Percentiles rank a stretch among this genome's conserved stretches.
Evolutionary conservation across 1,284 basidiomycete species (phyloP).

Genomic region (Somion occarium): DNA sequence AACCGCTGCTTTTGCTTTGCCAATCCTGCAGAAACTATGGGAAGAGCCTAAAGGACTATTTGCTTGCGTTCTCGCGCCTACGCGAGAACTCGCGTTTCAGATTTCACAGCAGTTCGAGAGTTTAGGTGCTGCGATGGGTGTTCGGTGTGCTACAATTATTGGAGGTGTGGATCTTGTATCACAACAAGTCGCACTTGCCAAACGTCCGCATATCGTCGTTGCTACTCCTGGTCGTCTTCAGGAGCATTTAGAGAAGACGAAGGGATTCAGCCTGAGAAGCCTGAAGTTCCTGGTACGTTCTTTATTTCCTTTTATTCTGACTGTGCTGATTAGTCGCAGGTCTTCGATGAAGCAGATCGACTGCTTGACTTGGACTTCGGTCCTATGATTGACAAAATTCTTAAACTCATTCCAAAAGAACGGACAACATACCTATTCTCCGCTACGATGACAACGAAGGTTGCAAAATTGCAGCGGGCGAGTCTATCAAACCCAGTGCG

Average conservation of each 20-base stretch:
- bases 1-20: conserved; percentile 95
- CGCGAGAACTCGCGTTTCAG: conserved; percentile 97
- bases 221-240: conserved; percentile 95
- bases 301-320: background rate
- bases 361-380: conserved; percentile 98
- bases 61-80: conserved; percentile 93
- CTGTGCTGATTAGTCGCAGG: conserved; percentile 38
- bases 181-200: conserved; percentile 91
- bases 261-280: conserved; percentile 88
- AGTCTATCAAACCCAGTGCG: conserved; percentile 93
- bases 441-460: conserved; percentile 99
- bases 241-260: conserved; percentile 97
- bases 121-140: conserved; percentile 91
- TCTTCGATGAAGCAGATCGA: conserved; percentile 96
- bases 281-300: conserved; percentile 83
- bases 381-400: conserved; percentile 93
- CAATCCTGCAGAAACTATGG: conserved; percentile 96
- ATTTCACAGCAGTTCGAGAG: conserved; percentile 96
- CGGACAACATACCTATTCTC: conserved; percentile 96
- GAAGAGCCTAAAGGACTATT: conserved; percentile 93
- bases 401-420: conserved; percentile 94
- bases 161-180: conserved; percentile 95
- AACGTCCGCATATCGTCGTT: conserved; percentile 93
- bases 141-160: conserved; percentile 87
- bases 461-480: conserved; percentile 96